A percentile compares a stretch with the other conserved stretches of the same genome.
Conservation (phyloP, 768 basidiomycete species). For the Sporobolomyces phaffii region DNA sequence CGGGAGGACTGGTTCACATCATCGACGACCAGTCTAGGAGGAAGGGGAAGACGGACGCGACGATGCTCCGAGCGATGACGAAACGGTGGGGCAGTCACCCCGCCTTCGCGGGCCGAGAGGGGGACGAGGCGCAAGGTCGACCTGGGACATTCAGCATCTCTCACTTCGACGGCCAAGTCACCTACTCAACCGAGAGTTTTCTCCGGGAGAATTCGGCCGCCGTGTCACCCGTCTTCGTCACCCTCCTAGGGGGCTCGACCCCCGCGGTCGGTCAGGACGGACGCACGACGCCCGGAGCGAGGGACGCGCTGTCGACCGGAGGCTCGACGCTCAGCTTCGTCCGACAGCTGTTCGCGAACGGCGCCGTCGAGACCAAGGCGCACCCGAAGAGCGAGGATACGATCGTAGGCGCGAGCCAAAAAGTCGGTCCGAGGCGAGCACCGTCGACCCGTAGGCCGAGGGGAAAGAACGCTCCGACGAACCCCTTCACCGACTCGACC, state of each 20-base stretch:
- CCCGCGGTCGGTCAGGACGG: conserved; percentile 12
- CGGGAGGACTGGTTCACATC: conserved; percentile 89
- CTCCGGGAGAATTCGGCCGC: conserved; percentile 81
- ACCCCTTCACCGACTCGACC: conserved; percentile 32
- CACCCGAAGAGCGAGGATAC: conserved; percentile 92
- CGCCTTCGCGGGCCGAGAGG: conserved; percentile 55
- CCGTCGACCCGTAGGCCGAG: conserved; percentile 69
- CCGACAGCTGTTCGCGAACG: conserved; percentile 77
- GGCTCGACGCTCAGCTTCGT: conserved; percentile 89
- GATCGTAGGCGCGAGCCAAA: conserved; percentile 88
- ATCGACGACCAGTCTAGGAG: conserved; percentile 93
- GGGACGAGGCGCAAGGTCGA: conserved; percentile 51
- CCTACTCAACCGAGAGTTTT: conserved; percentile 85
- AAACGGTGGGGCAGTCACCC: conserved; percentile 94
- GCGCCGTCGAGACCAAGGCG: conserved; percentile 82
- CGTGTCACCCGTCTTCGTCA: conserved; percentile 87
- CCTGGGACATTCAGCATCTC: conserved; percentile 82
- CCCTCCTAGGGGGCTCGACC: conserved; percentile 63
- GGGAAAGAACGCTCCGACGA: conserved; percentile 37
- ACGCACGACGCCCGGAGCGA: conserved; percentile 28
- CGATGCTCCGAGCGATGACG: conserved; percentile 87
- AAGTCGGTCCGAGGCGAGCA: conserved; percentile 85
- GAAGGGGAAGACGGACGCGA: conserved; percentile 82
- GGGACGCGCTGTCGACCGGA: conserved; percentile 55
- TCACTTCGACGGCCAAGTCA: conserved; percentile 85